Base-by-base conservation (phyloP, 176 grass and related monocot species). In the Alopecurus myosuroides region DNA sequence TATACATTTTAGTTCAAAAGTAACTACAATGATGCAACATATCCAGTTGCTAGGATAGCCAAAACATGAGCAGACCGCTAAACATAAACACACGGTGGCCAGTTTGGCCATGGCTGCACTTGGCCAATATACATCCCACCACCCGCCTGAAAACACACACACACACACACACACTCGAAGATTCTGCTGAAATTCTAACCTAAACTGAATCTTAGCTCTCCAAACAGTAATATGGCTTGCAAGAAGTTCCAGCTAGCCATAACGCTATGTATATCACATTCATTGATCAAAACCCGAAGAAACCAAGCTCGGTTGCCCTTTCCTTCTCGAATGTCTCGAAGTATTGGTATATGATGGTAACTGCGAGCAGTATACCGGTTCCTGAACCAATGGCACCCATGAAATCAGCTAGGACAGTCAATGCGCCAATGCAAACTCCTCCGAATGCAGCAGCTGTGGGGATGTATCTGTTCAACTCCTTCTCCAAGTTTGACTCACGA, bases 301-400 rank as follows among this genome's bases (percentile, higher is more conserved):
- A 98, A 37, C 96, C 96, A 20, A 98, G 91, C 77, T 95, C 96
- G 0, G 86, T 98, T 29, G 96, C 93, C 77, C 89, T 91, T 87
- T 98, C 96, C 86, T 98, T 98, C 85, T 98, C 93, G 2, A 98
- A 95, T 18, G 93, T 98, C 85, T 95, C 96, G 0, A 98, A 95
- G 70, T 98, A 98, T 60, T 95, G 93, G 74, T 98, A 95, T 67
- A 98, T 98, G 83, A 98, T 98, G 28, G 93, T 98, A 42, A 98
- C 96, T 0, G 96, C 93, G 19, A 98, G 93, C 25, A 98, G 85
- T 76, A 98, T 98, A 81, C 96, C 96, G 11, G 96, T 98, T 77
- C 96, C 93, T 56, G 93, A 98, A 80, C 96, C 96, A 60, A 98
- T 98, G 5, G 93, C 91, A 61, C 96, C 96, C 91, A 98, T 95